phyloP scores from a whole-genome alignment of 805 yeast genomes.

The Gaillardinia entomophila region DNA sequence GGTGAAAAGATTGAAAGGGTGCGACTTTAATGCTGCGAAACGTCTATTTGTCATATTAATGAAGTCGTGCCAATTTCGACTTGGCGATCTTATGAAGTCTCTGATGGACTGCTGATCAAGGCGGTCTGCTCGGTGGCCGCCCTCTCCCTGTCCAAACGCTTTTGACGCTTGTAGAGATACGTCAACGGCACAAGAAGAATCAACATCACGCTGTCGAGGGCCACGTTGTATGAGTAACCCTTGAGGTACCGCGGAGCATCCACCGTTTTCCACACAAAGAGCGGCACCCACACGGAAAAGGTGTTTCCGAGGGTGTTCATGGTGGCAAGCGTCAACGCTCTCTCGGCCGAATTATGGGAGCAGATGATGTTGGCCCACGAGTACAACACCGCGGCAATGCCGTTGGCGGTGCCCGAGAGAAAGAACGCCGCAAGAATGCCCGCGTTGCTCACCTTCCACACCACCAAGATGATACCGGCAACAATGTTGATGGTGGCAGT shows the following conservation, averaged over 20 bases:
- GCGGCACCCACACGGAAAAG: constrained; percentile 10
- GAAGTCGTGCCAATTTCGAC: no score
- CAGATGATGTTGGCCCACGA: constrained; percentile 12
- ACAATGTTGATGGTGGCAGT: constrained; percentile 6
- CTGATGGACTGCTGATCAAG: no score
- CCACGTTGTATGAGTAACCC: constrained; percentile 12
- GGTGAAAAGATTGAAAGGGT: no score
- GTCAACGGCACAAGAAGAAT: constrained; percentile 17
- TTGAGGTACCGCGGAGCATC: constrained; percentile 9
- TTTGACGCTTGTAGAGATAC: constrained; percentile 10
- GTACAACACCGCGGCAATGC: constrained; percentile 8
- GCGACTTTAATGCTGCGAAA: no score
- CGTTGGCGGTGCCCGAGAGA: constrained; percentile 9
- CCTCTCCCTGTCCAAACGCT: constrained; percentile 16
- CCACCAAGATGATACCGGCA: constrained; percentile 6
- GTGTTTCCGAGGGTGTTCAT: constrained; percentile 13
- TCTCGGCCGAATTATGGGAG: constrained; percentile 7
- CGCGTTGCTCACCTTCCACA: constrained; percentile 5
- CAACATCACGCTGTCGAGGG: constrained; percentile 14
- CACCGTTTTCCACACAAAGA: constrained; percentile 11
- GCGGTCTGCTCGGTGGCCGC: no score
- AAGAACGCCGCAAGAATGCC: constrained; percentile 8
- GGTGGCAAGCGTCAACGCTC: constrained; percentile 8
- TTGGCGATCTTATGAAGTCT: no score
- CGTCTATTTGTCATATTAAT: no score